A percentile compares a stretch with the other conserved stretches of the same genome.
Conservation (phyloP, 1,284 basidiomycete genomes). For the Meira nashicola region DNA sequence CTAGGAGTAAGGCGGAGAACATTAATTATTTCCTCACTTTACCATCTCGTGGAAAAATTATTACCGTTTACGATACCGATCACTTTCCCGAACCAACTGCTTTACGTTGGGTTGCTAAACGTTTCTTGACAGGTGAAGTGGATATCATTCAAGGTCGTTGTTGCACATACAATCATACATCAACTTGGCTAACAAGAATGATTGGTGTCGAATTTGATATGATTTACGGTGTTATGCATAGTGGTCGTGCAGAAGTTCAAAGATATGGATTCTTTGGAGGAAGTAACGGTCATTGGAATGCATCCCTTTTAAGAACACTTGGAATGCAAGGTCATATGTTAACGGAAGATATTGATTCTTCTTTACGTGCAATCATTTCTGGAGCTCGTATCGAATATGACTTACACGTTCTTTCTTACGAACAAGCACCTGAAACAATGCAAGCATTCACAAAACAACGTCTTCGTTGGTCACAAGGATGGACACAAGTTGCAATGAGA, state of each 20-base stretch:
- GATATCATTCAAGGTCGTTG: slow-evolving; percentile 47
- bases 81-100: slow-evolving; percentile 41
- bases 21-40: slow-evolving; percentile 42
- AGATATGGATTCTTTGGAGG: slow-evolving; percentile 46
- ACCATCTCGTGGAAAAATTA: slow-evolving; percentile 36
- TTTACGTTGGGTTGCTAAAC: slow-evolving; percentile 32
- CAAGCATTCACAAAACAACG: slow-evolving; percentile 38
- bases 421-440: slow-evolving; percentile 36
- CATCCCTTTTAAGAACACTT: slow-evolving; percentile 33
- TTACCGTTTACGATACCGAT: slow-evolving; percentile 43
- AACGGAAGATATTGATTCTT: slow-evolving; percentile 46
- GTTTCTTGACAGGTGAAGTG: slow-evolving; percentile 41
- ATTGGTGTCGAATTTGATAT: slow-evolving; percentile 44
- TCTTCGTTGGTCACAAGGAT: slow-evolving; percentile 44
- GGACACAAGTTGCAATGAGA: slow-evolving; percentile 44
- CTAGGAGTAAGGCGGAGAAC: slow-evolving; percentile 40
- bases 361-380: slow-evolving; percentile 41
- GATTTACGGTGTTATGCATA: slow-evolving; percentile 45
- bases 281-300: slow-evolving; percentile 46
- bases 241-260: slow-evolving; percentile 36
- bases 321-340: slow-evolving; percentile 43
- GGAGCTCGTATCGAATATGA: slow-evolving; percentile 45
- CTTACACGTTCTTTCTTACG: slow-evolving; percentile 39
- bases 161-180: slow-evolving; percentile 41
- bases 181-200: slow-evolving; percentile 30